These are phyloP conservation scores for Chloris gayana DNA, from an alignment of 176 grass and related monocot species.

Conservation along the genomic window DNA sequence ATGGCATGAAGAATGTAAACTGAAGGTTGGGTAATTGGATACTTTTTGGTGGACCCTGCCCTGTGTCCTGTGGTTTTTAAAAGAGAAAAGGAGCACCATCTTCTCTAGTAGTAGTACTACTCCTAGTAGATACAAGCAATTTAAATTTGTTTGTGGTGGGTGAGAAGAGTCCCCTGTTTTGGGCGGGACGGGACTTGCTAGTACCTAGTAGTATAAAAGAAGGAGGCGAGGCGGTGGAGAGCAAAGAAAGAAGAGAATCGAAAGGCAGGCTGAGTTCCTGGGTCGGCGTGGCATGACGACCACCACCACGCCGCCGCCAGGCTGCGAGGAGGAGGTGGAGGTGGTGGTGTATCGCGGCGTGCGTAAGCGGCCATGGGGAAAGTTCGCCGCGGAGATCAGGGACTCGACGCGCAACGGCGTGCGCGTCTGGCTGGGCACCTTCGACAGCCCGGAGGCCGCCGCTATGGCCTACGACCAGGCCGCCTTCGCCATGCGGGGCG, in stretches of 20 bases:
- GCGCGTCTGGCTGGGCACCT: conserved; percentile 76
- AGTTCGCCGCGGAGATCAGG: conserved; percentile 74
- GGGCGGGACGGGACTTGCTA: not conserved
- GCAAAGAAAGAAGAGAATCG: not conserved
- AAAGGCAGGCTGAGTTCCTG: conserved; percentile 9
- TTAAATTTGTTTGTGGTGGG: too few relatives aligned
- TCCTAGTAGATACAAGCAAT: too few relatives aligned
- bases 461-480: conserved; percentile 87
- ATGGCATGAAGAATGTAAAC: too few relatives aligned
- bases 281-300: conserved; percentile 23
- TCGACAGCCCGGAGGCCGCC: conserved; percentile 65
- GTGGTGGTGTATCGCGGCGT: conserved; percentile 54
- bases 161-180: not conserved
- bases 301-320: too few relatives aligned
- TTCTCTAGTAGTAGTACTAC: too few relatives aligned
- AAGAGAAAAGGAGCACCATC: too few relatives aligned
- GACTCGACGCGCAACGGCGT: conserved; percentile 71
- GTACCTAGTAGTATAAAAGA: too few relatives aligned
- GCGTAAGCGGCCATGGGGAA: conserved; percentile 72
- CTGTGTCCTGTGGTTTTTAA: too few relatives aligned
- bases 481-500: conserved; percentile 60
- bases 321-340: too few relatives aligned
- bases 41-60: too few relatives aligned
- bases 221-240: not conserved
- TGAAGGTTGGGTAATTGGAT: too few relatives aligned